Base-by-base conservation (phyloP, 257 asterid species). In the Lycium barbarum region DNA sequence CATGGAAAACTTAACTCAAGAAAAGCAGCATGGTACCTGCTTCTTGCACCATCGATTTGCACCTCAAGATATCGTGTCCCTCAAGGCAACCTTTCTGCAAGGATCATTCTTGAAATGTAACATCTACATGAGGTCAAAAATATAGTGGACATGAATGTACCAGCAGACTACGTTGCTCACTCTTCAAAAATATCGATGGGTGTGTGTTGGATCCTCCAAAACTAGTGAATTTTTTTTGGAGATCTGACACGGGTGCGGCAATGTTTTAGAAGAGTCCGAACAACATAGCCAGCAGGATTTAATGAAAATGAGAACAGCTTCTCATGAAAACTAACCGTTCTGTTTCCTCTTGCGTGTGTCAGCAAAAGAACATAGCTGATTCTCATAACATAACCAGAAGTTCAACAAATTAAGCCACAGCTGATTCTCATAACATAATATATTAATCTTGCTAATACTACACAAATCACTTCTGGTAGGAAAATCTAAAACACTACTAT, bases 311-410 rank as follows among this genome's bases (percentile, higher is more conserved):
- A 6, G 17, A 68, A 17, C 53, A 68, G 8, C 33, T 59, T 59
- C 66, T 59, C 33, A 8, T 59, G 7, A 18, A 59, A 18, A 9
- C 33, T 5, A 18, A 70, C 55, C 2, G 8, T 9, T 4, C 45
- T 1, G 1, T 78, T 78, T 33, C 9, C 51, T 14, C 17, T 53
- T 26, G 43, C 9, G 82, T 33, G 10, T 78, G 5, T 33, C 82
- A 54, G 53, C 49, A 78, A 78, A 65, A 78, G 82, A 53, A 76
- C 2, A 53, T 15, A 78, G 66, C 82, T 78, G 63, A 33, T 26
- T 78, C 22, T 74, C 82, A 8, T 53, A 33, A 53, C 66, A 76
- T 53, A 53, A 26, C 5, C 47, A 53, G 66, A 78, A 78, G 82
- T 53, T 78, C 1, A 35, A 78, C 15, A 51, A 78, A 51, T 26